Base-by-base conservation (phyloP, 176 grass and related monocot species). In the Zizania latifolia region DNA sequence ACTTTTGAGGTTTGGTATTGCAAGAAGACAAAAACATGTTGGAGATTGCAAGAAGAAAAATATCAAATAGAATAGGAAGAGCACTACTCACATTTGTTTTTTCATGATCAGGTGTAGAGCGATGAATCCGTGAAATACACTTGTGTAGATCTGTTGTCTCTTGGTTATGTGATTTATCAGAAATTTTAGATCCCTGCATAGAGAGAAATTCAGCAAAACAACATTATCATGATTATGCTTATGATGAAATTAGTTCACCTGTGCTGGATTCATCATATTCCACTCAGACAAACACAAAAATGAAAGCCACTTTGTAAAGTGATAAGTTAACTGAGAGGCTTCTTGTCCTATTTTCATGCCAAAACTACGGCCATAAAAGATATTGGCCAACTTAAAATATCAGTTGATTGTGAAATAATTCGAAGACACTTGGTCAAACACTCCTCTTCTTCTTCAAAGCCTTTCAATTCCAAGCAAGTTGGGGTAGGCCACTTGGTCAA, bases 71-170 rank as follows among this genome's bases (percentile, higher is more conserved):
- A 27, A 54, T 34, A 72, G 44, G 61, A 31, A 2, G 32, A 16
- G 10, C 11, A 1, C 33, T 80, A 86, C 76, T 93, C 86, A 86
- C 90, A 84, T 89, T 84, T n/a, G 71, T 29, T 75, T 68, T 87
- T 60, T 92, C 75, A 34, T 66, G 58, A 39, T 78, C 43, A 69
- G 83, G 64, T 26, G 83, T 93, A 50, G 31, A 15, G 51, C 58
- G 68, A 38, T 33, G 79, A 70, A 93, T 89, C 46, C 41, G 74
- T 59, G 86, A 89, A 81, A 93, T 83, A 77, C 90, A 93, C 56
- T 93, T 93, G 60, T 93, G 83, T 24, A 93, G 53, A 84, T 93
- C 90, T 60, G 74, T 93, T 81, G 86, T 89, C 40, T 93, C 90
- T 81, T 93, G 90, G 65, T 93, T 86, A 63, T 93, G 71, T 35